Evolutionary conservation across 2,329 filamentous ascomycete species (phyloP).

Genomic region (Dothistroma pini): DNA sequence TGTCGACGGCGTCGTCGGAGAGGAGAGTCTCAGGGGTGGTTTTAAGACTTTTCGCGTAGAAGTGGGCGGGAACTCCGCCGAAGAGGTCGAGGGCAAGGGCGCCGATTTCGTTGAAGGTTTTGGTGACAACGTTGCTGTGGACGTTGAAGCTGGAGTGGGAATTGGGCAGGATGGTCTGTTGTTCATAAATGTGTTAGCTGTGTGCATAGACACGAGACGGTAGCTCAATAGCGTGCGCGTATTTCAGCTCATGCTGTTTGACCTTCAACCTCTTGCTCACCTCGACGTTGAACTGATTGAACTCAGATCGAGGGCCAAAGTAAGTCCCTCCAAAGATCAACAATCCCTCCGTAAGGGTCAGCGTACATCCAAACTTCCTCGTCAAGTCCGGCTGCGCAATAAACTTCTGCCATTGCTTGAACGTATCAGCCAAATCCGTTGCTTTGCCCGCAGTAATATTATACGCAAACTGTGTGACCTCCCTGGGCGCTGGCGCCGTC

Average conservation of each 20-base stretch:
- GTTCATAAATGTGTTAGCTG: too few species aligned
- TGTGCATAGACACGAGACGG: too few species aligned
- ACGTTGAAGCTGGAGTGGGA: slow-evolving; percentile 8
- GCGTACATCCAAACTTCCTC: slow-evolving; percentile 18
- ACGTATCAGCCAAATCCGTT: slow-evolving; percentile 18
- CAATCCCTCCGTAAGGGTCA: slow-evolving; percentile 14
- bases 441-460: slow-evolving; percentile 20
- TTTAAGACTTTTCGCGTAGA: slow-evolving; percentile 21
- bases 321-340: slow-evolving; percentile 20
- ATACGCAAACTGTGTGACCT: slow-evolving; percentile 21
- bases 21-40: slow-evolving; percentile 13
- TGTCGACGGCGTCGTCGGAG: slow-evolving; percentile 19
- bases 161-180: not conserved
- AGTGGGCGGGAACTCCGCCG: slow-evolving; percentile 21
- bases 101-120: slow-evolving; percentile 10
- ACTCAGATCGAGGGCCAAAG: slow-evolving; percentile 17
- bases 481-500: slow-evolving; percentile 26
- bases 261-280: too few species aligned
- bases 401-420: slow-evolving; percentile 22
- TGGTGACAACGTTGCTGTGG: slow-evolving; percentile 14
- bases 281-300: slow-evolving; percentile 17
- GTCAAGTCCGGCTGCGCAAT: slow-evolving; percentile 19
- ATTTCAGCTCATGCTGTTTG: too few species aligned
- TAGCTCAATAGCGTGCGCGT: too few species aligned
- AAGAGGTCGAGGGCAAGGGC: slow-evolving; percentile 14